These are phyloP conservation scores for Teratosphaeria viscida DNA, from an alignment of 2,329 filamentous ascomycete species.

Conservation along the genomic window DNA sequence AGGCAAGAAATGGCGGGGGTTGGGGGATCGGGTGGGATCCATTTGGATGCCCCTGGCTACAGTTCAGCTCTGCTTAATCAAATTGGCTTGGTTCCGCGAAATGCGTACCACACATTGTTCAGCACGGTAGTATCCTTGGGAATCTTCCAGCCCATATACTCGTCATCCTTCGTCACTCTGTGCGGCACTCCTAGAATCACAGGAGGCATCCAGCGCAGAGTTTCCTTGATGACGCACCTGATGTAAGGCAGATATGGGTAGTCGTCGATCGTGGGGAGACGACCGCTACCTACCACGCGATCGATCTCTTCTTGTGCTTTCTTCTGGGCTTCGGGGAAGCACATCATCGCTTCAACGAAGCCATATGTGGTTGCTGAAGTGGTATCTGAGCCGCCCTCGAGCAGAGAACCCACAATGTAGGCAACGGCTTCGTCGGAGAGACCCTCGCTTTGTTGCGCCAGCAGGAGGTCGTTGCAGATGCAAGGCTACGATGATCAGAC, in stretches of 20 bases:
- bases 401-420: conserved; percentile 26
- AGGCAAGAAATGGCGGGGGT: conserved; percentile 31
- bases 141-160: conserved; percentile 29
- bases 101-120: conserved; percentile 26
- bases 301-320: conserved; percentile 20
- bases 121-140: conserved; percentile 29
- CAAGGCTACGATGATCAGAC: conserved; percentile 9
- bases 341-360: conserved; percentile 20
- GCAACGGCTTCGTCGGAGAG: conserved; percentile 15
- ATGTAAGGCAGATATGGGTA: conserved; percentile 19
- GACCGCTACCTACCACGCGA: conserved; percentile 25
- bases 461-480: conserved; percentile 14
- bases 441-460: conserved; percentile 15
- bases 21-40: conserved; percentile 13
- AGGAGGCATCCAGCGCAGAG: conserved; percentile 25
- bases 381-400: conserved; percentile 24
- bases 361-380: conserved; percentile 22
- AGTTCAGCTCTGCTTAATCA: neutral
- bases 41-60: conserved; percentile 26
- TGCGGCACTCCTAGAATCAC: conserved; percentile 24
- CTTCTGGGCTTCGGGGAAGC: conserved; percentile 12
- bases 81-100: neutral
- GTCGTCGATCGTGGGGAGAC: conserved; percentile 37
- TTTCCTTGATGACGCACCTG: conserved; percentile 24
- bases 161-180: conserved; percentile 23